phyloP scores from a whole-genome alignment of 345 rosid genomes.

The Salix exigua region DNA sequence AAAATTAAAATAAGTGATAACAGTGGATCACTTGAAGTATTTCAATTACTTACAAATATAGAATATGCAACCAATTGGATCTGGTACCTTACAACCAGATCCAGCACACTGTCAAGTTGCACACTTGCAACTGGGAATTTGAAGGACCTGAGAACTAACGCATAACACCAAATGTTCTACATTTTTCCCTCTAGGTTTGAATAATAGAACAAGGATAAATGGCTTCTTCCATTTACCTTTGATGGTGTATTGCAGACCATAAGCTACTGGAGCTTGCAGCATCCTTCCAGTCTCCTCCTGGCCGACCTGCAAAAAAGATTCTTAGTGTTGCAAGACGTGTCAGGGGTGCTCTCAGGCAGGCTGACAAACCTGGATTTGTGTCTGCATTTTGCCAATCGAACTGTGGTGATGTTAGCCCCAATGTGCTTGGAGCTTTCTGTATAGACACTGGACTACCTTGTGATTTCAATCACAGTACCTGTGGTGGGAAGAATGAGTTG shows the following conservation, averaged over 20 bases:
- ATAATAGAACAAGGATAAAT: not conserved
- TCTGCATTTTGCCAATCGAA: slow-evolving; percentile 96
- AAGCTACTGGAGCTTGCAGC: slow-evolving; percentile 92
- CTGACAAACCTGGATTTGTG: slow-evolving; percentile 80
- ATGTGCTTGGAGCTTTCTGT: slow-evolving; percentile 94
- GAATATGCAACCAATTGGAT: slow-evolving; percentile 1
- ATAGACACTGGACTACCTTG: slow-evolving; percentile 84
- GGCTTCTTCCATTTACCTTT: not conserved
- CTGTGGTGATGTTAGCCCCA: slow-evolving; percentile 99
- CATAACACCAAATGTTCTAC: not conserved
- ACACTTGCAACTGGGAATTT: not conserved
- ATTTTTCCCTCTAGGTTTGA: not conserved
- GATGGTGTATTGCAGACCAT: slow-evolving; percentile 45
- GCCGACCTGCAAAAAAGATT: slow-evolving; percentile 57
- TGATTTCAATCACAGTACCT: slow-evolving; percentile 98
- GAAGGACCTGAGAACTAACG: not conserved
- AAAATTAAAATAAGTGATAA: not conserved
- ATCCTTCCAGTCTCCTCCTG: slow-evolving; percentile 71
- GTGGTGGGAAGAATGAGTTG: slow-evolving; percentile 84
- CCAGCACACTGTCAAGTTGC: not conserved
- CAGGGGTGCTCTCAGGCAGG: slow-evolving; percentile 70
- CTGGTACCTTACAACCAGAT: not conserved
- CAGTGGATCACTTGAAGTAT: not conserved
- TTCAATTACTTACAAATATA: not conserved
- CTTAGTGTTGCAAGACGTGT: slow-evolving; percentile 74